Conservation (phyloP, 1,284 basidiomycete genomes). For the Gomphus sp. region DNA sequence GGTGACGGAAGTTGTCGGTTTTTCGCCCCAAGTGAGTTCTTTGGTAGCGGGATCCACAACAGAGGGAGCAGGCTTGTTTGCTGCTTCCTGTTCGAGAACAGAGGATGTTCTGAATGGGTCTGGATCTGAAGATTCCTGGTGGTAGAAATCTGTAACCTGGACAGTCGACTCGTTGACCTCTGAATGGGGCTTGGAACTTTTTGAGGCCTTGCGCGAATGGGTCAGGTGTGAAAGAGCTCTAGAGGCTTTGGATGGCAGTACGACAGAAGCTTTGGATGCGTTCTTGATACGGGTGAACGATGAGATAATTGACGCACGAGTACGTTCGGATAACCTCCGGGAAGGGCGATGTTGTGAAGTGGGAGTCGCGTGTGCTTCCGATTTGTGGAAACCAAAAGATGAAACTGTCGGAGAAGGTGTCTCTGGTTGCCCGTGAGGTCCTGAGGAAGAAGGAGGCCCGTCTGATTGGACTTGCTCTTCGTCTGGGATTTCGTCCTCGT, state of each 20-base stretch:
- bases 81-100: neutral
- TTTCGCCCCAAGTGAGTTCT: neutral
- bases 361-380: neutral
- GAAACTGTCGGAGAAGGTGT: conserved; percentile 9
- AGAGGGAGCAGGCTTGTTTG: neutral
- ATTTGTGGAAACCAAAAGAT: too few species aligned
- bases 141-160: neutral
- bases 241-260: conserved; percentile 2
- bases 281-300: conserved; percentile 29
- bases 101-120: conserved; percentile 1
- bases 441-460: conserved; percentile 1
- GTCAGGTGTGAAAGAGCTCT: neutral
- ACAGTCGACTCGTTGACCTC: neutral
- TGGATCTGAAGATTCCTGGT: neutral
- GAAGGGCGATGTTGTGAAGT: conserved; percentile 5
- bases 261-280: conserved; percentile 24
- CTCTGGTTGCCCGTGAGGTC: neutral
- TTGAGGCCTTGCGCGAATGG: neutral
- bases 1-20: neutral
- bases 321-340: conserved; percentile 1
- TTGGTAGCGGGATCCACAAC: neutral
- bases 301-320: conserved; percentile 24
- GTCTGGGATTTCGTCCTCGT: neutral
- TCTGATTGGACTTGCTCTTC: conserved; percentile 4
- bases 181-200: neutral